Evolutionary conservation across 805 yeast species (phyloP).

Genomic region (Kodamaea lidongshanica): DNA sequence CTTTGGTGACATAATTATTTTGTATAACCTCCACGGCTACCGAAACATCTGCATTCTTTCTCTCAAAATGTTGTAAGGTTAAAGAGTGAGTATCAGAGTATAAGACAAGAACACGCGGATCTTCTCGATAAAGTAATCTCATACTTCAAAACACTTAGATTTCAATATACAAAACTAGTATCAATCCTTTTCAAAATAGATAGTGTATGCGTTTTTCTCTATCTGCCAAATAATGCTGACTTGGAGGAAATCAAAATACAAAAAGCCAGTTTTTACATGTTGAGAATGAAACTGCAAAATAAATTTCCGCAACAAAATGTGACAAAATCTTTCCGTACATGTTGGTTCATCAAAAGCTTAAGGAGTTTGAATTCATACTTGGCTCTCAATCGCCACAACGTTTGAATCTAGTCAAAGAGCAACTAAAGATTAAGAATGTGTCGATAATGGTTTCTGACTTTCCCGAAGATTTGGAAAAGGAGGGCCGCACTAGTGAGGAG

Average conservation of each 20-base stretch:
- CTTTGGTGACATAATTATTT: constrained; percentile 29
- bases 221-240: no score
- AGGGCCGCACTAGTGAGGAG: constrained; percentile 33
- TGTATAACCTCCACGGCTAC: constrained; percentile 44
- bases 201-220: no score
- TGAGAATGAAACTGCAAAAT: background rate
- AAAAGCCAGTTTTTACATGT: constrained; percentile 2
- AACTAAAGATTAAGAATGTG: constrained; percentile 46
- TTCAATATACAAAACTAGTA: no score
- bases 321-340: background rate
- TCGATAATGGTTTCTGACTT: constrained; percentile 58
- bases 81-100: constrained; percentile 26
- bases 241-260: constrained; percentile 1
- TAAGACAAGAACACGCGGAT: constrained; percentile 27
- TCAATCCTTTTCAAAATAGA: no score
- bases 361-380: constrained; percentile 41
- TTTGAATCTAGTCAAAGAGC: constrained; percentile 52
- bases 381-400: constrained; percentile 88
- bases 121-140: constrained; percentile 27
- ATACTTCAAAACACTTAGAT: constrained; percentile 15
- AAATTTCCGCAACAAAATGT: constrained; percentile 1
- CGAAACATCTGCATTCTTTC: constrained; percentile 17
- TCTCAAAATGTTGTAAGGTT: constrained; percentile 19
- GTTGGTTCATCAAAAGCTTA: constrained; percentile 3
- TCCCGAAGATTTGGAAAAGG: constrained; percentile 68